Evolutionary conservation across 345 rosid species (phyloP), one percentile per base, ranked within the genome.

Genomic region (Salix caprea): DNA sequence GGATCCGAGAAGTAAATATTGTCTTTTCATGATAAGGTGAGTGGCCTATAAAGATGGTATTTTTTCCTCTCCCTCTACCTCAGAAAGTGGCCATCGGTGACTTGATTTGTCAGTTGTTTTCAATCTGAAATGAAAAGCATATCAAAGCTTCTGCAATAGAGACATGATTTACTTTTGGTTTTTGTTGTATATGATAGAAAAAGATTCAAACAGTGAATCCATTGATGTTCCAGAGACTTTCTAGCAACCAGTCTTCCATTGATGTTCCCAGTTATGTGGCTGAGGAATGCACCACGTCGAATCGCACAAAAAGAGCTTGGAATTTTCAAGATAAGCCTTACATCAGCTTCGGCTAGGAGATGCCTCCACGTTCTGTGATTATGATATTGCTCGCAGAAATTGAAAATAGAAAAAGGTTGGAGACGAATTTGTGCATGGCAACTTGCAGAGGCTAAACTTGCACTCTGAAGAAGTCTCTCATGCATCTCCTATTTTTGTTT

Each of bases 291-390:
- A 74, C 21, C 62, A 68, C 64, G 77, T 68, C 64, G 46, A 61
- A 73, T 78, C 66, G 19, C 71, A 30, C 44, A 60, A 23, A 2
- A 18, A n/a, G 34, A 2, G 21, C 48, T 66, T 9, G 24, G 37
- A 42, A n/a, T 44, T 69, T 60, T 16, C 26, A 40, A 74, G 82
- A 79, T 74, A 79, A 69, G 78, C 44, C 78, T 60, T 68, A 19
- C 67, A 62, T 69, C 71, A 79, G 39, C 74, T 68, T 60, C 61
- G 19, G 58, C 50, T 30, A 5, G 58, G 34, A 64, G 8, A 50
- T 21, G 54, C 14, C 21, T 60, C 61, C 81, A 78, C 34, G 68
- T 78, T 72, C 48, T 72, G 44, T 78, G 76, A 76, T 67, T 15
- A 54, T 21, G 23, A 62, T 30, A 46, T 46, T 21, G 19, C 32